Conservation (phyloP, 208 protist species). For the Angomonas desouzai region DNA sequence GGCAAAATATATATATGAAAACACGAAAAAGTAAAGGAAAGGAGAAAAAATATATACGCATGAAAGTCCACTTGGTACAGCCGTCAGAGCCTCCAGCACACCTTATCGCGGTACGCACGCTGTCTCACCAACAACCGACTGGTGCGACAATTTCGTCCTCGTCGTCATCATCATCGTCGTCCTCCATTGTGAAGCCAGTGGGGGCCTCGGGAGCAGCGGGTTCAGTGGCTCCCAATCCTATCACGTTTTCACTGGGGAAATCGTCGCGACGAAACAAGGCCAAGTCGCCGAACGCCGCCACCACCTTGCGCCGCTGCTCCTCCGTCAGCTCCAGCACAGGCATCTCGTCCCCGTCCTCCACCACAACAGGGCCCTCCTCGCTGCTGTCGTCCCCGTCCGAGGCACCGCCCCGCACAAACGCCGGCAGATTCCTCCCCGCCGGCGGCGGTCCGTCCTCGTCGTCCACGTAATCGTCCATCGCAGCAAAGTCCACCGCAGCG, state of each 20-base stretch:
- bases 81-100: too few species aligned
- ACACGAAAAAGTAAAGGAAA: too few species aligned
- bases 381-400: constrained; percentile 6
- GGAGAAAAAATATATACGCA: too few species aligned
- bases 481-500: not conserved
- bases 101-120: too few species aligned
- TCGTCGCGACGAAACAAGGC: constrained; percentile 47
- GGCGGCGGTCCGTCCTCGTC: constrained; percentile 18
- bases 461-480: constrained; percentile 15
- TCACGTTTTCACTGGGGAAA: too few species aligned
- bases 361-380: constrained; percentile 14
- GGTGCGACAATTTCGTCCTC: constrained; percentile 35
- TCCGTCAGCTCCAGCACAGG: constrained; percentile 40
- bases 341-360: constrained; percentile 23
- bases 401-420: constrained; percentile 29
- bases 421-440: constrained; percentile 19
- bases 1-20: too few species aligned
- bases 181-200: too few species aligned
- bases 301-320: constrained; percentile 39
- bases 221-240: too few species aligned
- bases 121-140: constrained; percentile 3
- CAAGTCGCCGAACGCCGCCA: constrained; percentile 57
- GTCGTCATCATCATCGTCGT: constrained; percentile 23
- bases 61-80: too few species aligned
- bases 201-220: too few species aligned